phyloP scores from a whole-genome alignment of 176 grass and related monocot genomes.

The Eleusine coracana region DNA sequence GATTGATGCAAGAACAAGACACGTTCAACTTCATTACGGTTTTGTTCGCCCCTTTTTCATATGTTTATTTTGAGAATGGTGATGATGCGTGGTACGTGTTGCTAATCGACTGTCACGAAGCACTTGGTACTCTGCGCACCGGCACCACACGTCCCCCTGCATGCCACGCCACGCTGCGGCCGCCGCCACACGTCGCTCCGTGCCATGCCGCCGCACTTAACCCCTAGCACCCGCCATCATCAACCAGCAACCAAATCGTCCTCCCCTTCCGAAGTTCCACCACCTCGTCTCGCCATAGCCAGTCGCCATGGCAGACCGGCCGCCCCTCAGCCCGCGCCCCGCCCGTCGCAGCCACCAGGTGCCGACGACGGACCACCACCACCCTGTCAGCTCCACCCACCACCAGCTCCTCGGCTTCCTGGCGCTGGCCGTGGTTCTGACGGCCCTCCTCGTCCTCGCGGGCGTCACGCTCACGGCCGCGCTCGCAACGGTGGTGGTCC shows the following conservation, averaged over 20 bases:
- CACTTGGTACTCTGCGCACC: neutral
- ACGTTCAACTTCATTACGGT: no score
- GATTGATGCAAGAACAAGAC: no score
- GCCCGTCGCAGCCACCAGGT: slow-evolving; percentile 2
- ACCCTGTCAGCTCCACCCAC: slow-evolving; percentile 28
- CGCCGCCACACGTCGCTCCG: slow-evolving; percentile 38
- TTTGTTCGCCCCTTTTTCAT: no score
- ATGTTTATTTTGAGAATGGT: no score
- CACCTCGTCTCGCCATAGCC: neutral
- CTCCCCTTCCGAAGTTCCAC: neutral
- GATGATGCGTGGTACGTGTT: neutral
- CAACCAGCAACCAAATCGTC: neutral
- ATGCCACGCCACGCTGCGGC: neutral
- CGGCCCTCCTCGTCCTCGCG: slow-evolving; percentile 54
- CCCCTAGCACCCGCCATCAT: neutral
- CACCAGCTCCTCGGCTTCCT: slow-evolving; percentile 58
- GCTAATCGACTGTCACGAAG: neutral
- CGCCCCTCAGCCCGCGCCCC: slow-evolving; percentile 12
- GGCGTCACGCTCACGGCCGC: slow-evolving; percentile 53
- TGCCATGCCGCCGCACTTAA: neutral
- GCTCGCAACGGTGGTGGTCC: slow-evolving; percentile 38
- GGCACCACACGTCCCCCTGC: slow-evolving; percentile 37
- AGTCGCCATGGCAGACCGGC: slow-evolving; percentile 34
- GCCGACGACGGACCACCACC: slow-evolving; percentile 4
- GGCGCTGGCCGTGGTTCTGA: slow-evolving; percentile 51